Evolutionary conservation across 768 basidiomycete species (phyloP).

Genomic region (Tylopilus rubrobrunneus): DNA sequence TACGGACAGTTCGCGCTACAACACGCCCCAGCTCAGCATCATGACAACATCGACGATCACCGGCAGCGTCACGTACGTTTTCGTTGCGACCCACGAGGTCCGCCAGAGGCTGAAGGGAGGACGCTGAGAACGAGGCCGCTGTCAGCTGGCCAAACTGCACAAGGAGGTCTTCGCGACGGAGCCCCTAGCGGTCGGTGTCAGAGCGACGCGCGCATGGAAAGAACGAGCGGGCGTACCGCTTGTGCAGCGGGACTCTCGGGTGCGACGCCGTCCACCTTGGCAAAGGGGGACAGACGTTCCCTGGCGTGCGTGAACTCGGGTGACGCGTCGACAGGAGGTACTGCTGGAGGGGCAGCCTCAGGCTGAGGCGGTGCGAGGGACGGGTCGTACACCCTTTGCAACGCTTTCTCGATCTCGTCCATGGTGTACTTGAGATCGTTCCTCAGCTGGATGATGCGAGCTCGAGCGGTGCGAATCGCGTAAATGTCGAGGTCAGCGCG

Average conservation of each 20-base stretch:
- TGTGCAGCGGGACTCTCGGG: conserved; percentile 77
- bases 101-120: conserved; percentile 50
- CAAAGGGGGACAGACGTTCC: conserved; percentile 50
- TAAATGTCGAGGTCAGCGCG: conserved; percentile 82
- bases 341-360: background rate
- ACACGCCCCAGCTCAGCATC: too few species aligned
- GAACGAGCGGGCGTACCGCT: conserved; percentile 51
- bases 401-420: conserved; percentile 44
- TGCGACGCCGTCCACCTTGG: conserved; percentile 77
- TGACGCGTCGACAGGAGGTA: conserved; percentile 16
- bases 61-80: conserved; percentile 49
- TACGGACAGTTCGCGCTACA: too few species aligned
- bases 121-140: conserved; percentile 39
- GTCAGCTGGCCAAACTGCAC: conserved; percentile 69
- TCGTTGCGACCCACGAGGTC: conserved; percentile 74
- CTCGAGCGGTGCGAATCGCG: conserved; percentile 69
- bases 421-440: conserved; percentile 72
- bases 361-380: conserved; percentile 9
- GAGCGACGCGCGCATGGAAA: background rate
- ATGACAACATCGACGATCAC: too few species aligned
- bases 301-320: background rate
- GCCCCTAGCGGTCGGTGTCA: conserved; percentile 42
- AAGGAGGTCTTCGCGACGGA: conserved; percentile 67
- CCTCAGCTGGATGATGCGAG: conserved; percentile 72
- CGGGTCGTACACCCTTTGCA: too few species aligned